Evolutionary conservation across 192 early-diverging fungal species (phyloP).

Genomic region (Coemansia sp.): DNA sequence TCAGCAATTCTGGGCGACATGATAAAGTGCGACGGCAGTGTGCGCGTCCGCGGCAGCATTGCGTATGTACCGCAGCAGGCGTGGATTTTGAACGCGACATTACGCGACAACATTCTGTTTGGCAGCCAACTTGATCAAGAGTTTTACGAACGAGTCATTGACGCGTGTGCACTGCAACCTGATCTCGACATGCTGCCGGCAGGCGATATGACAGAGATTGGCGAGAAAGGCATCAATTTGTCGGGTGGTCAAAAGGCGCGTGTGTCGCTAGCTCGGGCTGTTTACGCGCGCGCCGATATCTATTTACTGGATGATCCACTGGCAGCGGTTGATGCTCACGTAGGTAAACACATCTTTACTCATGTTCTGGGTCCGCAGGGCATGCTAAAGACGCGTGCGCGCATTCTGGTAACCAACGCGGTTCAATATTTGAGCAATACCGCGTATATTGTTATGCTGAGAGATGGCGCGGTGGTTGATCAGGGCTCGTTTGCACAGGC

Average conservation of each 20-base stretch:
- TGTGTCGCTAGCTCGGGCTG: constrained; percentile 65
- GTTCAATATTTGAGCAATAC: constrained; percentile 51
- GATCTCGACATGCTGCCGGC: constrained; percentile 61
- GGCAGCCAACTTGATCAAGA: constrained; percentile 57
- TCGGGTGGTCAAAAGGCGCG: constrained; percentile 67
- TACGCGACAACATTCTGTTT: constrained; percentile 70
- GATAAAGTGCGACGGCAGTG: constrained; percentile 42
- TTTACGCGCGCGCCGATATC: constrained; percentile 66
- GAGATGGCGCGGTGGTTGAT: constrained; percentile 53
- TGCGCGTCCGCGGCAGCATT: constrained; percentile 36
- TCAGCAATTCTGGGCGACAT: constrained; percentile 65
- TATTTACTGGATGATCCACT: constrained; percentile 75
- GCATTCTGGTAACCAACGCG: constrained; percentile 59
- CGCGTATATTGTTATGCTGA: constrained; percentile 52
- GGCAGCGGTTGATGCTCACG: constrained; percentile 66
- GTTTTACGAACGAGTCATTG: constrained; percentile 58
- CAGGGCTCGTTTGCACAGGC: constrained; percentile 54
- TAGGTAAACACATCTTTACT: constrained; percentile 59
- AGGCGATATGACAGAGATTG: constrained; percentile 62
- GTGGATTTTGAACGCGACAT: constrained; percentile 68
- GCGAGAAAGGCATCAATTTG: constrained; percentile 66
- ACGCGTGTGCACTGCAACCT: constrained; percentile 56
- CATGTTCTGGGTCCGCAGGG: constrained; percentile 54
- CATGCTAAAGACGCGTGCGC: constrained; percentile 45
- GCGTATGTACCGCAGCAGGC: constrained; percentile 65